phyloP scores from a whole-genome alignment of 768 basidiomycete species.

The Suillus subalutaceus region DNA sequence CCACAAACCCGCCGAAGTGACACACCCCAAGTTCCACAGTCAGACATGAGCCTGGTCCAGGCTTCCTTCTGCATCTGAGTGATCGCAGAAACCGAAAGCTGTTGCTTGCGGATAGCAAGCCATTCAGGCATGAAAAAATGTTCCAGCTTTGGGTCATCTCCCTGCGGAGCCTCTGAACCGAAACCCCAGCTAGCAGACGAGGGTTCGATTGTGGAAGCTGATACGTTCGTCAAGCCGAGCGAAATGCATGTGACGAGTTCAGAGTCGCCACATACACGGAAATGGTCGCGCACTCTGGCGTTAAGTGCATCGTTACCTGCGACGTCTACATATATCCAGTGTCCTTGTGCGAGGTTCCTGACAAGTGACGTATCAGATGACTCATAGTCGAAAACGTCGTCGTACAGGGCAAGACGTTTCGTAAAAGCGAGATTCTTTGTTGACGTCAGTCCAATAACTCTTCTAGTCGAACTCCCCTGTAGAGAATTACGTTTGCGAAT shows the following conservation, averaged over 20 bases:
- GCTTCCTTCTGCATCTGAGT: conserved; percentile 52
- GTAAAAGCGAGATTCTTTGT: conserved; percentile 58
- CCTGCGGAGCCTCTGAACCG: neutral
- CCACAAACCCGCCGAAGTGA: conserved; percentile 52
- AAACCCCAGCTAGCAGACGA: conserved; percentile 38
- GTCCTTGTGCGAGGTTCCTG: conserved; percentile 33
- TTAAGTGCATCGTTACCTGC: conserved; percentile 61
- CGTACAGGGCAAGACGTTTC: conserved; percentile 53
- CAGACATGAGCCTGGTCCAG: conserved; percentile 62
- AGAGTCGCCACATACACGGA: conserved; percentile 21
- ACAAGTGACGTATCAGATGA: conserved; percentile 37
- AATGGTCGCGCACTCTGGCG: conserved; percentile 42
- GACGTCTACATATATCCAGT: conserved; percentile 67
- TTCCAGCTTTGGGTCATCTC: conserved; percentile 36
- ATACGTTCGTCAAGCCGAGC: conserved; percentile 60
- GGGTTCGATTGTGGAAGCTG: conserved; percentile 43
- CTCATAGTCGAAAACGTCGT: conserved; percentile 60
- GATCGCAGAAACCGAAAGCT: conserved; percentile 51
- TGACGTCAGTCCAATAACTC: conserved; percentile 65
- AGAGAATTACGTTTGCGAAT: conserved; percentile 46
- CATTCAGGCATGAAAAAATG: conserved; percentile 74
- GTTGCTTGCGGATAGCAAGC: conserved; percentile 55
- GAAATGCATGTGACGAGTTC: conserved; percentile 45
- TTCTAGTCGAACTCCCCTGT: conserved; percentile 24
- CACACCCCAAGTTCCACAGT: conserved; percentile 57